Conservation (phyloP, 1,284 basidiomycete species). For the Pseudozyma pruni region DNA sequence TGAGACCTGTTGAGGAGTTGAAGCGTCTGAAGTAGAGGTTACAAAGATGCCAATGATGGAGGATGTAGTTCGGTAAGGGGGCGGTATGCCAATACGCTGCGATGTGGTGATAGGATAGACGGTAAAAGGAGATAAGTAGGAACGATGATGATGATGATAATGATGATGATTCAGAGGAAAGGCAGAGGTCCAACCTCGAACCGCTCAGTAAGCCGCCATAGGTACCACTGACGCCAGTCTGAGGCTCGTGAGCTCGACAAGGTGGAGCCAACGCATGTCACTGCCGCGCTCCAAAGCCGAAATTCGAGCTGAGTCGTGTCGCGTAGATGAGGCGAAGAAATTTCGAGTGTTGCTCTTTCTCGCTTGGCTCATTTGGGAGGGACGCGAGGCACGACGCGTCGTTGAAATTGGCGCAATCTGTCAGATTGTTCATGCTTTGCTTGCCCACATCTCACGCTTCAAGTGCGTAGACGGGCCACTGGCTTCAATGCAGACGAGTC, state of each 20-base stretch:
- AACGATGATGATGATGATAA: conserved; percentile 1
- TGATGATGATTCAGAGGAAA: conserved; percentile 1
- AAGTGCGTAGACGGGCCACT: neutral
- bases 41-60: too few species aligned
- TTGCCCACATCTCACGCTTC: too few species aligned
- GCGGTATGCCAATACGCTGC: too few species aligned
- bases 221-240: too few species aligned
- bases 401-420: neutral
- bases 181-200: neutral
- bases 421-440: conserved; percentile 1
- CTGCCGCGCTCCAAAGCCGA: neutral
- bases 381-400: conserved; percentile 15
- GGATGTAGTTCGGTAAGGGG: too few species aligned
- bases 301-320: conserved; percentile 15
- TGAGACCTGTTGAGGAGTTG: too few species aligned
- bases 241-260: too few species aligned
- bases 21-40: too few species aligned
- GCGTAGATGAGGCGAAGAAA: conserved; percentile 18
- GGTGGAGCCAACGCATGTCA: neutral
- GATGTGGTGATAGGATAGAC: too few species aligned
- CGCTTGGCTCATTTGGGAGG: too few species aligned
- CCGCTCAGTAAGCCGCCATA: too few species aligned
- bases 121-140: neutral
- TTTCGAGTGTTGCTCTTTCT: conserved; percentile 10
- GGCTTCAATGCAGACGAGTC: too few species aligned